Conservation (phyloP, 371 early-diverging fungal genomes). For the Mortierella sp. region DNA sequence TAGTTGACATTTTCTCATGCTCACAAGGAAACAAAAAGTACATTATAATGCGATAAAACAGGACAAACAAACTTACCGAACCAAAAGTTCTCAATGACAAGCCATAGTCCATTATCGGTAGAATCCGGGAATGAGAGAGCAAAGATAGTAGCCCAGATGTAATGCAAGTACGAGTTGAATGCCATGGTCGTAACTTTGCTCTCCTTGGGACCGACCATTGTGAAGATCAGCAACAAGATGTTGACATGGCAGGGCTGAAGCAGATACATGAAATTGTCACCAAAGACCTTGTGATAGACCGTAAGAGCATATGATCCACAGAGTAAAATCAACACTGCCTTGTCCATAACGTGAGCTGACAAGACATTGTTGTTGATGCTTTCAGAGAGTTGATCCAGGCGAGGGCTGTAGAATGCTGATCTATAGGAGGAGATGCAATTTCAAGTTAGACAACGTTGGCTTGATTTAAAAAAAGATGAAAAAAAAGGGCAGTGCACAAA, state of each 20-base stretch:
- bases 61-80: slow-evolving; percentile 60
- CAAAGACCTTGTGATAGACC: slow-evolving; percentile 54
- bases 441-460: not conserved
- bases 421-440: slow-evolving; percentile 10
- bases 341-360: slow-evolving; percentile 51
- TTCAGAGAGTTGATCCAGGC: slow-evolving; percentile 46
- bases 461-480: too few relatives aligned
- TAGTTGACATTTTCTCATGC: not conserved
- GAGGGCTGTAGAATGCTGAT: slow-evolving; percentile 53
- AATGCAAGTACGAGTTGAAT: slow-evolving; percentile 73
- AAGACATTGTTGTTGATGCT: slow-evolving; percentile 46
- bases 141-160: slow-evolving; percentile 70
- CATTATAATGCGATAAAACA: not conserved
- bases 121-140: slow-evolving; percentile 71
- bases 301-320: slow-evolving; percentile 53
- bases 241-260: slow-evolving; percentile 79
- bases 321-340: slow-evolving; percentile 35
- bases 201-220: slow-evolving; percentile 62
- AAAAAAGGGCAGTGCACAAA: too few relatives aligned
- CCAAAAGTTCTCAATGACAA: slow-evolving; percentile 75
- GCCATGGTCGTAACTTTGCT: slow-evolving; percentile 61
- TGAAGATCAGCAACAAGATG: slow-evolving; percentile 63
- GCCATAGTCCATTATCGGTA: slow-evolving; percentile 63
- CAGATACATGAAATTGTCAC: slow-evolving; percentile 58
- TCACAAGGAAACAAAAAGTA: not conserved